Evolutionary conservation across 768 basidiomycete genomes (phyloP).

Genomic region (Agaricus sinodeliciosus): DNA sequence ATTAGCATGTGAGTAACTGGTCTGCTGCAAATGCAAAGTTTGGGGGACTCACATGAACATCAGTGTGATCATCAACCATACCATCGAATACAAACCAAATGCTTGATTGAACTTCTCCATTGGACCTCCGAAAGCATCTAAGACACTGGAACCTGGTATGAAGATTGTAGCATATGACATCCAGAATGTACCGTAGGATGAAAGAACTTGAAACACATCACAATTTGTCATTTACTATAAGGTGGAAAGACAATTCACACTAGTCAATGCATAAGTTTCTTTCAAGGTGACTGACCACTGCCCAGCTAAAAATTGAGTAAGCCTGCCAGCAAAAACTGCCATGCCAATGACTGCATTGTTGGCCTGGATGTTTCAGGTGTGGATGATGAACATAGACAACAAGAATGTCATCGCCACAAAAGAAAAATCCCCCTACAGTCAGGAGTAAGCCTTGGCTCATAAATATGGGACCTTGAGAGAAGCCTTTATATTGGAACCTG

Average conservation of each 20-base stretch:
- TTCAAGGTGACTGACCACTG: conserved; percentile 70
- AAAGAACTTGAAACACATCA: conserved; percentile 41
- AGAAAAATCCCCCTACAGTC: conserved; percentile 26
- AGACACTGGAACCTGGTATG: conserved; percentile 58
- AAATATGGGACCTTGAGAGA: background rate
- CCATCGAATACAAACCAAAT: conserved; percentile 58
- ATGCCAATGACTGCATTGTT: conserved; percentile 71
- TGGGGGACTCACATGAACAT: conserved; percentile 47
- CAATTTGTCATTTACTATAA: background rate
- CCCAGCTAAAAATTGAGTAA: conserved; percentile 75
- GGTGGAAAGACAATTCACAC: conserved; percentile 30
- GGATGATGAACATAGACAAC: conserved; percentile 61
- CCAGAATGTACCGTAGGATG: conserved; percentile 76
- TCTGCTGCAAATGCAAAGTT: background rate
- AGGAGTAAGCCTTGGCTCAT: background rate
- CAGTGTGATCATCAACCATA: conserved; percentile 62
- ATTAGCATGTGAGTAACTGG: background rate
- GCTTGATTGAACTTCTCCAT: conserved; percentile 43
- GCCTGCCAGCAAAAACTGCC: conserved; percentile 68
- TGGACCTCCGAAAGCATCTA: conserved; percentile 36
- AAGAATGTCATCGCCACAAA: conserved; percentile 54
- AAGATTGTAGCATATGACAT: conserved; percentile 66
- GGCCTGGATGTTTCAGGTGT: conserved; percentile 37
- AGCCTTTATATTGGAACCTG: conserved; percentile 48
- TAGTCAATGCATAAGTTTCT: conserved; percentile 61